A percentile compares a stretch with the other conserved stretches of the same genome.
phyloP scores from a whole-genome alignment of 805 yeast species.

The Metschnikowia shivogae region DNA sequence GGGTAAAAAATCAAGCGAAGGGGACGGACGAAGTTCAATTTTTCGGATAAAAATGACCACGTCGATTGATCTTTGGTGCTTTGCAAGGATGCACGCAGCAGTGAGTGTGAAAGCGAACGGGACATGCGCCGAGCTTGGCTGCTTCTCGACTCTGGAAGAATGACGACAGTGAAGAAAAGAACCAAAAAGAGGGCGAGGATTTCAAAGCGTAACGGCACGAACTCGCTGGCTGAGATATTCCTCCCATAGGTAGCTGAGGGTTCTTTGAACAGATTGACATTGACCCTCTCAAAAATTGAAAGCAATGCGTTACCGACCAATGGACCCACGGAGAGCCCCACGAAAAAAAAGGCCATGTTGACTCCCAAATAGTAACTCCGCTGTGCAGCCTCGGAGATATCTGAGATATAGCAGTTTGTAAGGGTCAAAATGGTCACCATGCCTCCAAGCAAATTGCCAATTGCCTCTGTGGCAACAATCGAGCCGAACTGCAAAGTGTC shows the following conservation, averaged over 20 bases:
- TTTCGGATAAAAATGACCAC: neutral
- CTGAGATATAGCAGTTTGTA: conserved; percentile 67
- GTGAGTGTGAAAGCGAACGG: conserved; percentile 33
- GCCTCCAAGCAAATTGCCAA: conserved; percentile 63
- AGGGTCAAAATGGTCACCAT: conserved; percentile 51
- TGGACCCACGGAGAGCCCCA: conserved; percentile 66
- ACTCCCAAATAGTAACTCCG: conserved; percentile 59
- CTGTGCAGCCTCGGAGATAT: conserved; percentile 59
- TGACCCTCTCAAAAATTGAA: conserved; percentile 1
- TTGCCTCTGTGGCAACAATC: conserved; percentile 41
- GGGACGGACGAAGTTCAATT: conserved; percentile 38
- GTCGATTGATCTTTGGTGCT: neutral
- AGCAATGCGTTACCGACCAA: conserved; percentile 37
- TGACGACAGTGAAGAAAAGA: conserved; percentile 22
- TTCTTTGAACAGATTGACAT: neutral
- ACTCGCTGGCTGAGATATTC: conserved; percentile 24
- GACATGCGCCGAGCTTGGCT: conserved; percentile 49
- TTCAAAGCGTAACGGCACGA: conserved; percentile 29
- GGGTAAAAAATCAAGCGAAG: conserved; percentile 54
- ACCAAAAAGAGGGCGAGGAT: conserved; percentile 33
- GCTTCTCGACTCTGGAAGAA: conserved; percentile 65
- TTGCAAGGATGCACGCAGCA: conserved; percentile 8
- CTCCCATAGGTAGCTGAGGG: conserved; percentile 8
- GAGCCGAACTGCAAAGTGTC: conserved; percentile 28
- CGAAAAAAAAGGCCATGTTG: conserved; percentile 53